Base-by-base conservation (phyloP, 1,284 basidiomycete genomes). In the Quambalaria eucalypti region DNA sequence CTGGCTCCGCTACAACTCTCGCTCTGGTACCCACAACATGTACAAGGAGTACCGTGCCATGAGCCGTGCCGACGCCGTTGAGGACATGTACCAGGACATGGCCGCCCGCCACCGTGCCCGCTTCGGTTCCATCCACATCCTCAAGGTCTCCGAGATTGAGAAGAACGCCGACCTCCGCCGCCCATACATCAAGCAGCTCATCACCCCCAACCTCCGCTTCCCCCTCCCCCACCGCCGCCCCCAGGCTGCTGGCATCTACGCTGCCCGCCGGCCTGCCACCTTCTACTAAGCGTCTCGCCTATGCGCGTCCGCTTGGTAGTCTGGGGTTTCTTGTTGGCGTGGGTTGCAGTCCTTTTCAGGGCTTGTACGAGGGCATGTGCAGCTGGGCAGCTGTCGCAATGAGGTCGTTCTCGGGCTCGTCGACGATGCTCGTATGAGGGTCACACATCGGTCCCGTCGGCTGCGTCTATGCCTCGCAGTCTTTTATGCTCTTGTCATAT, bases 11-110 rank as follows among this genome's bases (percentile, higher is more conserved):
- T 98, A 98, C 81, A 93, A 75, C 71, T 75, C 73, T 53, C 73
- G 73, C 53, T 74, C 73, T 38, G 73, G 73, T 54, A 75, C 73
- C 16, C 73, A 75, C 73, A 75, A 75, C 69, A 81, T 82, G 81
- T 82, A 82, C 81, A 82, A 83, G 79, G 93, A 98, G 82, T 97
- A 90, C 88, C 90, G 92, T 76, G 93, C 95, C 70, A 85, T 98
- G 68, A 84, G 83, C 71, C 87, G 95, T 68, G 87, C 90, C 60
- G 92, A 90, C 78, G 93, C 95, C 62, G 95, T 97, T 77, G 91
- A 90, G 83, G 82, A 86, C 71, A 82, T 97, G 79, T 98, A 98
- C 85, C 93, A 98, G 81, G 93, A 98, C 81, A 97, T 98, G 93
- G 90, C 95, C 75, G 91, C 93, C 64, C 85, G 92, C 70, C 95